Conservation (phyloP, 2,329 filamentous ascomycete species). For the Daldinia eschscholtzii region DNA sequence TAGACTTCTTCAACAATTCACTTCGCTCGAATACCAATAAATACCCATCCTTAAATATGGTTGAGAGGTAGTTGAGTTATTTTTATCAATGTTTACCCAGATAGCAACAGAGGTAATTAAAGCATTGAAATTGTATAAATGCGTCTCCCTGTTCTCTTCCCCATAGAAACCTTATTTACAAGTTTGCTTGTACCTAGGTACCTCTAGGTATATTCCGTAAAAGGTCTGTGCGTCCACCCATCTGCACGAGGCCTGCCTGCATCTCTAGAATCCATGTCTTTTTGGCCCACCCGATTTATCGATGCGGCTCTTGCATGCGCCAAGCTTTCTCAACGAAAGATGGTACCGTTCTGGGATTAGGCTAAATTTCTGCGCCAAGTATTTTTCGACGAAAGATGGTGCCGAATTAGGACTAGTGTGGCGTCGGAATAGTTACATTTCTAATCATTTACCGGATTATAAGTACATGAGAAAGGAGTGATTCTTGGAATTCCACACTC, state of each 20-base stretch:
- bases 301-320: conserved; percentile 5
- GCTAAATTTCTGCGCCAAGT: conserved; percentile 24
- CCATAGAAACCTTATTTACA: background rate
- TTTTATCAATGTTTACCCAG: background rate
- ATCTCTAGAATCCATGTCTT: background rate
- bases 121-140: background rate
- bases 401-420: conserved; percentile 28
- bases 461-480: conserved; percentile 2
- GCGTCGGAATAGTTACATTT: conserved; percentile 4
- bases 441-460: conserved; percentile 4
- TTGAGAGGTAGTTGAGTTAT: background rate
- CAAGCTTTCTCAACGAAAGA: background rate
- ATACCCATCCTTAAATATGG: background rate
- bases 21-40: background rate
- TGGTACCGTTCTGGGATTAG: conserved; percentile 3
- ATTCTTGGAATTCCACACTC: conserved; percentile 5
- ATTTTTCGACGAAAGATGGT: conserved; percentile 35
- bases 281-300: background rate
- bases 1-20: background rate
- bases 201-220: background rate
- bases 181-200: background rate
- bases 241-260: background rate
- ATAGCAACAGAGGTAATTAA: background rate
- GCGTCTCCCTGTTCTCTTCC: background rate
- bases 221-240: background rate